A percentile compares a stretch with the other conserved stretches of the same genome.
phyloP scores from a whole-genome alignment of 805 yeast genomes.

The Clavispora vitiphila region DNA sequence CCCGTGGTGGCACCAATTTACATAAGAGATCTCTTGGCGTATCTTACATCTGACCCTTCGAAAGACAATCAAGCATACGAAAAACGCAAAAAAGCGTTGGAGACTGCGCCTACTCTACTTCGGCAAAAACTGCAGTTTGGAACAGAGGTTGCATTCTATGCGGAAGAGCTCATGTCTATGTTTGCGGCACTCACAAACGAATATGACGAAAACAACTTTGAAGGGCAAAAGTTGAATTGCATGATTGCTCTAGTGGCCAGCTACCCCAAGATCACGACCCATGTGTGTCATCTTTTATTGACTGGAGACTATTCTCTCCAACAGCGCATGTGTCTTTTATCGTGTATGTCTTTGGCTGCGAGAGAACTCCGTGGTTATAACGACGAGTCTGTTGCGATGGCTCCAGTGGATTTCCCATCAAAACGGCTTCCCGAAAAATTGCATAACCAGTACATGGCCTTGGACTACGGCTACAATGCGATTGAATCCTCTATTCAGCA shows the following conservation, averaged over 20 bases:
- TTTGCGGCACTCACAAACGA: conserved; percentile 53
- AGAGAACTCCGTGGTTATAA: conserved; percentile 63
- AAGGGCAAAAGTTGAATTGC: conserved; percentile 57
- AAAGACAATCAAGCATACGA: conserved; percentile 44
- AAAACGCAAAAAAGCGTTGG: conserved; percentile 46
- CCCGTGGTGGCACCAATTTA: conserved; percentile 53
- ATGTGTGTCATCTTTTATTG: conserved; percentile 45
- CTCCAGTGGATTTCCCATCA: conserved; percentile 29
- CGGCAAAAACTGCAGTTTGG: conserved; percentile 59
- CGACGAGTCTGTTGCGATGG: conserved; percentile 44
- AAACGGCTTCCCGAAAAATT: conserved; percentile 42
- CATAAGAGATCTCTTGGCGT: conserved; percentile 63
- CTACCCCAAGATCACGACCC: conserved; percentile 38
- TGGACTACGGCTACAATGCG: conserved; percentile 13
- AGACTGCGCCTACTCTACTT: conserved; percentile 52
- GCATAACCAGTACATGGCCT: conserved; percentile 40
- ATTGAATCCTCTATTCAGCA: conserved; percentile 24
- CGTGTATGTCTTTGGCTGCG: conserved; percentile 66
- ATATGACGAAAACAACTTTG: conserved; percentile 55
- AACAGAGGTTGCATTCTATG: conserved; percentile 55
- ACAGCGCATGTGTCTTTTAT: conserved; percentile 64
- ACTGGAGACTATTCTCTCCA: conserved; percentile 79
- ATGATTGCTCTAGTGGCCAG: conserved; percentile 61
- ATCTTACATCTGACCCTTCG: conserved; percentile 41
- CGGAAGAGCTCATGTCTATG: conserved; percentile 46